phyloP scores from a whole-genome alignment of 805 yeast species.

The Candida boidinii region DNA sequence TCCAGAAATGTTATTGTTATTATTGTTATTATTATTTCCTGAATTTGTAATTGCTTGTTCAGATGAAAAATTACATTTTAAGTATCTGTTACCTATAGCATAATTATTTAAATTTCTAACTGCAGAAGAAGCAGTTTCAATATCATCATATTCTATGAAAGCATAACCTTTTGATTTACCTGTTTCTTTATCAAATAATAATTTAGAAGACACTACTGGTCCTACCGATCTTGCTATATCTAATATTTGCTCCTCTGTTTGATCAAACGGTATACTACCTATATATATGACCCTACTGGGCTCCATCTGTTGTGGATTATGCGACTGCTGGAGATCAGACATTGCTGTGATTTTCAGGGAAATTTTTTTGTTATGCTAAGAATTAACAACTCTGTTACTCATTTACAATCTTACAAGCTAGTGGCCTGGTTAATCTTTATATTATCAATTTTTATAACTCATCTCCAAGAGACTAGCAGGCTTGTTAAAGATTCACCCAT shows the following conservation, averaged over 20 bases:
- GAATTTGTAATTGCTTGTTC: constrained; percentile 29
- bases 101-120: constrained; percentile 81
- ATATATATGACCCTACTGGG: constrained; percentile 52
- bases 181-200: constrained; percentile 80
- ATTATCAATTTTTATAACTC: too few relatives aligned
- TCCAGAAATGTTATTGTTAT: constrained; percentile 5
- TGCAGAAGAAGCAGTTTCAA: constrained; percentile 84
- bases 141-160: constrained; percentile 73
- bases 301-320: too few relatives aligned
- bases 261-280: constrained; percentile 88
- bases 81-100: constrained; percentile 58
- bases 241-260: constrained; percentile 83
- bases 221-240: constrained; percentile 85
- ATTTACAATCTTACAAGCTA: too few relatives aligned
- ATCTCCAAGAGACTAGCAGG: too few relatives aligned
- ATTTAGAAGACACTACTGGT: constrained; percentile 66
- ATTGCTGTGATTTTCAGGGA: too few relatives aligned
- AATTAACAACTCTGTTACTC: too few relatives aligned
- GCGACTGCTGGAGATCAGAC: too few relatives aligned
- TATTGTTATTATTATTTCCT: constrained; percentile 7
- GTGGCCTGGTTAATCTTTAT: too few relatives aligned
- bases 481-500: too few relatives aligned
- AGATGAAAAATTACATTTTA: constrained; percentile 69
- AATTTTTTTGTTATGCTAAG: too few relatives aligned
- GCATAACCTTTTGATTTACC: constrained; percentile 91